A percentile compares a stretch with the other conserved stretches of the same genome.
phyloP scores from a whole-genome alignment of 192 early-diverging fungal species.

The Mortierella antarctica region DNA sequence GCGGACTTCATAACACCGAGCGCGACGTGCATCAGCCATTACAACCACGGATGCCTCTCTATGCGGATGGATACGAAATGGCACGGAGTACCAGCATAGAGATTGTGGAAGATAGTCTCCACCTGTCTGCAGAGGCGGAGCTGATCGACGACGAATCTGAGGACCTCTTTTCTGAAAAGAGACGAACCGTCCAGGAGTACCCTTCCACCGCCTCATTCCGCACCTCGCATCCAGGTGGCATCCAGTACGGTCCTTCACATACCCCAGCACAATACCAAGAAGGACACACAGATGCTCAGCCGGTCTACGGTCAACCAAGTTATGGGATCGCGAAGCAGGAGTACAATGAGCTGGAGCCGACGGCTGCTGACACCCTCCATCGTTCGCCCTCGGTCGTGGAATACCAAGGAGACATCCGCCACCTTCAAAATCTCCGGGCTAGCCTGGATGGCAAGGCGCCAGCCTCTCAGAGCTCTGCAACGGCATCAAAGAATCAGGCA shows the following conservation, averaged over 20 bases:
- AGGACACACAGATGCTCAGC: slow-evolving; percentile 5
- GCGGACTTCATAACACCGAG: background rate
- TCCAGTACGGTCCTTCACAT: background rate
- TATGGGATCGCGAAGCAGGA: background rate
- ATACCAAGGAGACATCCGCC: background rate
- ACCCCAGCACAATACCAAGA: slow-evolving; percentile 21
- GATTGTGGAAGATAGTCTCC: background rate
- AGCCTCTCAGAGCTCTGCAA: background rate
- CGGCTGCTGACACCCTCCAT: too few relatives aligned
- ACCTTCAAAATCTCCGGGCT: slow-evolving; percentile 7
- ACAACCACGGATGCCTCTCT: background rate
- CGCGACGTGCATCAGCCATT: background rate
- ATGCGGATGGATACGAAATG: background rate
- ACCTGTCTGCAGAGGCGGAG: background rate
- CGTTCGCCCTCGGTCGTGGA: too few relatives aligned
- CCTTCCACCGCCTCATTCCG: background rate
- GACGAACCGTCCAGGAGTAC: slow-evolving; percentile 14
- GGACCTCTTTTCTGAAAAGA: background rate
- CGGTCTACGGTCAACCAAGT: slow-evolving; percentile 3
- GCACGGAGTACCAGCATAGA: background rate
- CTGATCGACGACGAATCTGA: slow-evolving; percentile 14
- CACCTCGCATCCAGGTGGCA: background rate
- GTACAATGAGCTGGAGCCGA: background rate
- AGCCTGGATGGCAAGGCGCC: slow-evolving; percentile 1
- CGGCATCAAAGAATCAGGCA: too few relatives aligned